Evolutionary conservation across 192 early-diverging fungal genomes (phyloP), one percentile per base, ranked within the genome.

Genomic region (Backusella tuberculispora): DNA sequence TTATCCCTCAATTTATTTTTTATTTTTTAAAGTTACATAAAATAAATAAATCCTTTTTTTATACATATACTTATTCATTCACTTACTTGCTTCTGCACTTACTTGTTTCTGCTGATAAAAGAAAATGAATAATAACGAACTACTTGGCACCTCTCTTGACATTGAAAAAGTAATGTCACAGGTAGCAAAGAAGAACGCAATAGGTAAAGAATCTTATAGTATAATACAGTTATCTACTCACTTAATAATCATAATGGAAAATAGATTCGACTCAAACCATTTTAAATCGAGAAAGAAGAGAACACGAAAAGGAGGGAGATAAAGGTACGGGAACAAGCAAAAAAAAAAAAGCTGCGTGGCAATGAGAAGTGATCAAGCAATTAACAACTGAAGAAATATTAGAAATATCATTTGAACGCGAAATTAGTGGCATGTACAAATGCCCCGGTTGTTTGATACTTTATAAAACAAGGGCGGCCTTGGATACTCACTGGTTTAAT

Each of bases 351-450:
- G 15, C 19, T 3, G 3, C 21, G 3, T 56, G 21, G 24, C 53
- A 8, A 14, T 26, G 53, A 56, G 21, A 56, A 21, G 24, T 34
- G 29, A 34, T 34, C 29, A 34, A 34, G 29, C 29, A 34, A 34
- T 1, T 34, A 34, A 34, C 29, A 34, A 34, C 29, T 34, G 29
- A 34, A 2, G 29, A 34, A 34, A 34, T 34, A 19, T 56, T 26
- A 17, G 21, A 53, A 60, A 24, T 60, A 26, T 4, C 53, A 24
- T 24, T 60, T 60, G 53, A 60, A 60, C 53, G 53, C 53, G 53
- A 60, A 19, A 60, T 60, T 60, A 29, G 1, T 60, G 53, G 21
- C 21, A 60, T 60, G 53, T 60, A 26, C 53, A 60, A 60, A 60
- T 60, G 53, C 4, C 53, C 53, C 10, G 19, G 53, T 8, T 60